Percentiles rank a stretch among this genome's conserved stretches.
Evolutionary conservation across 2,329 filamentous ascomycete genomes (phyloP).

Genomic region (Albophoma yamanashiensis): DNA sequence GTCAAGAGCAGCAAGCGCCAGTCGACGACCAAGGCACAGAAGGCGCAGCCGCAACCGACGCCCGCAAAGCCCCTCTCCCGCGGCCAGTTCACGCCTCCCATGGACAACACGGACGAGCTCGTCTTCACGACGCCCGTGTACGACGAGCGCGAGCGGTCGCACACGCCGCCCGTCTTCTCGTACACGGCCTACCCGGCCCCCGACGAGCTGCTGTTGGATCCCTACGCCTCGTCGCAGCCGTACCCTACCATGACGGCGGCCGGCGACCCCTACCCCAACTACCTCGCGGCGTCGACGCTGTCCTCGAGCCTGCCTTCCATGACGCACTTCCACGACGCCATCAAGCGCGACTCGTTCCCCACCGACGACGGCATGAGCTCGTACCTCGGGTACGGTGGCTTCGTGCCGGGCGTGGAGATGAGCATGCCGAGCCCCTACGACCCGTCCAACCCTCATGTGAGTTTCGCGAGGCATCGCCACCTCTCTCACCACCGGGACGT

Average conservation of each 20-base stretch:
- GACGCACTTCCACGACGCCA: slow-evolving; percentile 50
- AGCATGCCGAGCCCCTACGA: slow-evolving; percentile 52
- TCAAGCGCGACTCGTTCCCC: slow-evolving; percentile 54
- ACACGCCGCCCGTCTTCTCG: slow-evolving; percentile 58
- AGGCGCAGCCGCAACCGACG: slow-evolving; percentile 12
- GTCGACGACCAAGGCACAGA: slow-evolving; percentile 10
- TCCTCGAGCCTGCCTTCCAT: slow-evolving; percentile 54
- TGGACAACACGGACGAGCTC: slow-evolving; percentile 52
- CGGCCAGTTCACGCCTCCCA: slow-evolving; percentile 51
- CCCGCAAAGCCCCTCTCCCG: slow-evolving; percentile 31
- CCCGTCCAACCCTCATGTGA: slow-evolving; percentile 65
- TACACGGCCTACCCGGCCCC: slow-evolving; percentile 59
- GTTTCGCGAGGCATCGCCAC: slow-evolving; percentile 31
- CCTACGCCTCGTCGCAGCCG: slow-evolving; percentile 42
- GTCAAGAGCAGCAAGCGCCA: slow-evolving; percentile 34
- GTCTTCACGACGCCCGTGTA: slow-evolving; percentile 47
- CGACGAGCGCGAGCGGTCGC: slow-evolving; percentile 57
- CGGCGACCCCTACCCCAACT: slow-evolving; percentile 42
- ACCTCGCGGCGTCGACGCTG: slow-evolving; percentile 37
- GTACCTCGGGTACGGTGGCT: slow-evolving; percentile 54
- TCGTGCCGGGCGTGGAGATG: slow-evolving; percentile 54
- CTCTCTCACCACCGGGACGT: slow-evolving; percentile 28
- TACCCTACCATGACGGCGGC: slow-evolving; percentile 41
- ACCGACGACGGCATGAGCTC: slow-evolving; percentile 51
- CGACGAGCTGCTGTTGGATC: slow-evolving; percentile 51